Base-by-base conservation (phyloP, 805 yeast species). In the Scheffersomyces spartinae region DNA sequence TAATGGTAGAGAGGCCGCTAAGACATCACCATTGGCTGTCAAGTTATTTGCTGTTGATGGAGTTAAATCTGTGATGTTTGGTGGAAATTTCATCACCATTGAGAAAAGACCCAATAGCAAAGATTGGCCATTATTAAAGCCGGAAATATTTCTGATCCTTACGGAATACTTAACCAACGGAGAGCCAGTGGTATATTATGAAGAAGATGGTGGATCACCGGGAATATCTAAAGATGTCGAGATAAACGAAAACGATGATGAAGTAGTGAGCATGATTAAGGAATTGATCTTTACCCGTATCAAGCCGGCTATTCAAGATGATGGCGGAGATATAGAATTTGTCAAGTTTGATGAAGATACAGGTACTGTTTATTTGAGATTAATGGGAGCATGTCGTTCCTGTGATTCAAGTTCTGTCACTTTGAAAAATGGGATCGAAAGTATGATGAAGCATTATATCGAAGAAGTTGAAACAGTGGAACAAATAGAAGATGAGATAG, bases 31-130 rank as follows among this genome's bases (percentile, higher is more conserved):
- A 5, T 51, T 83, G 26, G 94, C 93, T 2, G 58, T 79, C 31
- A 77, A 74, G 45, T 56, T 83, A 25, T 76, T 83, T 40, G 61
- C 75, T 6, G 60, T 83, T 3, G 91, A 82, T 39, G 94, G 94
- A 4, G 69, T 84, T 19, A 64, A 64, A 22, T 66, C 84, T 1
- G 72, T 84, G 26, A 68, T 84, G 76, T 73, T 81, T 43, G 95
- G 95, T 2, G 62, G 76, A 4, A 76, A 84, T 49, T 84, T 85
- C 49, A 76, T 84, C 34, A 84, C 95, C 1, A 69, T 84, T 10
- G 88, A 80, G 42, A 82, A 82, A 48, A 44, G 49, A 12, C 41
- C 51, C 17, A 48, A 46, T 6, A 71, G 67, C 36, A 60, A 66
- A 15, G 52, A 61, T 25, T 75, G 84, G 84, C 47, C 70, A 24